Evolutionary conservation across 2,329 filamentous ascomycete species (phyloP).

Genomic region (Aspergillus japonicus): DNA sequence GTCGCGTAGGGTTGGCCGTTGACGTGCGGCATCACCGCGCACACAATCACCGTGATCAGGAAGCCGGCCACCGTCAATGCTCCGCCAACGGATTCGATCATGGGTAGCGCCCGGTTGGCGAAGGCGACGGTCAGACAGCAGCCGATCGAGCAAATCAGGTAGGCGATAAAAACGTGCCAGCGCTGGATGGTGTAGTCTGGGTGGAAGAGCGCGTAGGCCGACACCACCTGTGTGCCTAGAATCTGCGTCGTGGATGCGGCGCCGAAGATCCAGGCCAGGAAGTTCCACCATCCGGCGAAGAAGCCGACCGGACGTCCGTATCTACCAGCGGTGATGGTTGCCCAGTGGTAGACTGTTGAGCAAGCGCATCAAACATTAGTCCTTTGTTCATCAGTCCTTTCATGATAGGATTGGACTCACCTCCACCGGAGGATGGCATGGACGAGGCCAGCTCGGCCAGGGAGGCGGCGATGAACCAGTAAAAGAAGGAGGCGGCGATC

Average conservation of each 20-base stretch:
- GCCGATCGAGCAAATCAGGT: constrained; percentile 55
- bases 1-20: constrained; percentile 45
- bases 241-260: constrained; percentile 59
- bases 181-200: constrained; percentile 50
- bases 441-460: constrained; percentile 61
- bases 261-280: constrained; percentile 59
- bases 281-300: constrained; percentile 47
- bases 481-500: constrained; percentile 50
- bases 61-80: constrained; percentile 56
- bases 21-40: constrained; percentile 53
- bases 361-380: background rate
- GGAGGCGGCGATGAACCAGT: constrained; percentile 58
- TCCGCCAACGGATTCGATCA: constrained; percentile 56
- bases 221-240: constrained; percentile 59
- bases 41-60: constrained; percentile 54
- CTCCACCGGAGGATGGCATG: constrained; percentile 59
- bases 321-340: constrained; percentile 56
- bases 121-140: constrained; percentile 55
- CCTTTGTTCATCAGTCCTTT: too few species aligned
- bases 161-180: constrained; percentile 62
- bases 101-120: constrained; percentile 51
- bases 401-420: constrained; percentile 21
- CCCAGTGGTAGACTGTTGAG: constrained; percentile 60
- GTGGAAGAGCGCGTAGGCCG: constrained; percentile 61
- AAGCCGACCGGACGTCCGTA: constrained; percentile 53